These are phyloP conservation scores for Kuraishia piskuri DNA, from an alignment of 805 yeast genomes.

Conservation along the genomic window DNA sequence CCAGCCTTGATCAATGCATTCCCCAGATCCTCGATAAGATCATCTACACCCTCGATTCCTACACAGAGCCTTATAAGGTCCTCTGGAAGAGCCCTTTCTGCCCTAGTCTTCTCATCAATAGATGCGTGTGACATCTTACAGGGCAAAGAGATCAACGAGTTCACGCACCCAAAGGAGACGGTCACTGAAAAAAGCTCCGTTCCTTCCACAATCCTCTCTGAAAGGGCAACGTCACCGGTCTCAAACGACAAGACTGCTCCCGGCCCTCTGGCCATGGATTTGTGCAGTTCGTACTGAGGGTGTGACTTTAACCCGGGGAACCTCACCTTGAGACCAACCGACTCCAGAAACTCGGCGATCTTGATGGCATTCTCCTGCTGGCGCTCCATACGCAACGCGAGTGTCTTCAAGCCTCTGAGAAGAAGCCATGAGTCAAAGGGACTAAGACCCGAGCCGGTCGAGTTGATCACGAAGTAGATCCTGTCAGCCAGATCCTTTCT, in stretches of 20 bases:
- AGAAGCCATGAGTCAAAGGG: constrained; percentile 93
- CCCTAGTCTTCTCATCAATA: constrained; percentile 78
- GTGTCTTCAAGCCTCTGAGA: constrained; percentile 80
- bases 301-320: constrained; percentile 80
- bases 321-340: constrained; percentile 66
- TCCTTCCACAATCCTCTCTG: constrained; percentile 67
- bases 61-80: constrained; percentile 85
- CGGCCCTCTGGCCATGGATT: constrained; percentile 68
- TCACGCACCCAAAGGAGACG: constrained; percentile 91
- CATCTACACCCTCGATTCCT: constrained; percentile 81
- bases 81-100: constrained; percentile 86
- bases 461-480: constrained; percentile 70
- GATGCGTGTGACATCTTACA: constrained; percentile 97
- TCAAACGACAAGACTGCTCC: constrained; percentile 89
- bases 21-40: constrained; percentile 73
- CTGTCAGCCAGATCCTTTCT: constrained; percentile 55
- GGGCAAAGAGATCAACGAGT: constrained; percentile 87
- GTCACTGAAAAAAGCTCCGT: constrained; percentile 80
- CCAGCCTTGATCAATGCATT: constrained; percentile 54
- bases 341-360: constrained; percentile 66
- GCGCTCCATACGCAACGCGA: constrained; percentile 77
- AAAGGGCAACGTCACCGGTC: constrained; percentile 63
- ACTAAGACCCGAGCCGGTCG: constrained; percentile 85
- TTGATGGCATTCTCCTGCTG: constrained; percentile 76
- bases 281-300: constrained; percentile 76